A percentile compares a stretch with the other conserved stretches of the same genome.
Evolutionary conservation across 495 filamentous ascomycete genomes (phyloP).

Genomic region (Ascobolus immersus): DNA sequence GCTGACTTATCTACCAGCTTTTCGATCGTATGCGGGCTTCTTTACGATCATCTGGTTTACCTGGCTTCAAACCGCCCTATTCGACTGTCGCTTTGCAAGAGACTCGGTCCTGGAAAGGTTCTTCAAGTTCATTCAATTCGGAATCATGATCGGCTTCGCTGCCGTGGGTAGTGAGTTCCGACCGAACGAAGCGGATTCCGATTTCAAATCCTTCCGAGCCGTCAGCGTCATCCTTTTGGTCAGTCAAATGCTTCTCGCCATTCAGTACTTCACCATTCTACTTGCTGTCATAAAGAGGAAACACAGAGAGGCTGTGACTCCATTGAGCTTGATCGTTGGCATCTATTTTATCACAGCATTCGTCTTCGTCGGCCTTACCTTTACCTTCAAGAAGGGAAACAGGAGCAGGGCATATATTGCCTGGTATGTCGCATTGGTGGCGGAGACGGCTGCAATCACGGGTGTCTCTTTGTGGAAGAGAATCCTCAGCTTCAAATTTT

Average conservation of each 20-base stretch:
- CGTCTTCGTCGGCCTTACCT: constrained; percentile 26
- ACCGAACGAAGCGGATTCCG: constrained; percentile 18
- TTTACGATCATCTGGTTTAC: constrained; percentile 45
- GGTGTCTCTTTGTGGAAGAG: constrained; percentile 27
- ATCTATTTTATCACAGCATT: constrained; percentile 20
- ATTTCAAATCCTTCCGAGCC: constrained; percentile 17
- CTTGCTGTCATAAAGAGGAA: constrained; percentile 21
- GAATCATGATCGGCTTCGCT: constrained; percentile 37
- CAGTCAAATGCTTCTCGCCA: constrained; percentile 25
- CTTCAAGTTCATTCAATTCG: constrained; percentile 37
- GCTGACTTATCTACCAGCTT: constrained; percentile 5
- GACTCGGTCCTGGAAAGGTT: constrained; percentile 41
- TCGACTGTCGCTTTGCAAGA: constrained; percentile 41
- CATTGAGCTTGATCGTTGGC: constrained; percentile 20
- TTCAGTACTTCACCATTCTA: constrained; percentile 32
- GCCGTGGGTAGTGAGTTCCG: no score
- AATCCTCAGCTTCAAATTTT: constrained; percentile 35
- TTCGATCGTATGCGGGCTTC: constrained; percentile 28
- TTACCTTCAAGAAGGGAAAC: constrained; percentile 4
- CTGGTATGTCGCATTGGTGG: constrained; percentile 16
- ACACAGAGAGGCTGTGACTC: constrained; percentile 12
- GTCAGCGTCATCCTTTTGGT: constrained; percentile 31
- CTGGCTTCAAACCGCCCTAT: constrained; percentile 42
- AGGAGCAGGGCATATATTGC: constrained; percentile 14
- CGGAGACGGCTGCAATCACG: no score